A percentile compares a stretch with the other conserved stretches of the same genome.
These are phyloP conservation scores for Lasiosphaeris hirsuta DNA, from an alignment of 495 filamentous ascomycete genomes.

Conservation along the genomic window DNA sequence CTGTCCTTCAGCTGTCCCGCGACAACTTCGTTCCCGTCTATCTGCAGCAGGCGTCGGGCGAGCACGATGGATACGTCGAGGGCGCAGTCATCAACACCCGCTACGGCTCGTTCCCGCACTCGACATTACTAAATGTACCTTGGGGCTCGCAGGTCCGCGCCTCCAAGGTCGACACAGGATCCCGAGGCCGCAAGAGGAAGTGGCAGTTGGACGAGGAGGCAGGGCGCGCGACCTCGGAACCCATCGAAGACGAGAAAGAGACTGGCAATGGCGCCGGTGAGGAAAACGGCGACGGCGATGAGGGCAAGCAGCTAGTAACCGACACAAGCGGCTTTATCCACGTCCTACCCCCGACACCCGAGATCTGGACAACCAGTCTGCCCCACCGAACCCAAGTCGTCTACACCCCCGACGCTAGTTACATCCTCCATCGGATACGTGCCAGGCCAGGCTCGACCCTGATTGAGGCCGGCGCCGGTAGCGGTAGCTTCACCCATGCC, in stretches of 20 bases:
- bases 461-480: constrained; percentile 93
- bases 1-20: constrained; percentile 79
- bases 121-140: constrained; percentile 71
- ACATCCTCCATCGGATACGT: constrained; percentile 82
- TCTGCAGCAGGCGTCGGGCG: constrained; percentile 57
- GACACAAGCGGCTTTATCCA: constrained; percentile 85
- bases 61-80: constrained; percentile 69
- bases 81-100: constrained; percentile 87
- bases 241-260: constrained; percentile 28
- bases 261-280: constrained; percentile 21
- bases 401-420: constrained; percentile 96
- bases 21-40: constrained; percentile 75
- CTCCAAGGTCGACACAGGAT: constrained; percentile 85
- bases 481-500: constrained; percentile 93
- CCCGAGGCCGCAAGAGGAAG: constrained; percentile 59
- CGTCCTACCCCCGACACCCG: constrained; percentile 84
- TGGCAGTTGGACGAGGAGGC: constrained; percentile 55
- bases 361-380: constrained; percentile 85
- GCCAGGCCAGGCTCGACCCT: constrained; percentile 74
- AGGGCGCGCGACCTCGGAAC: constrained; percentile 23
- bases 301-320: constrained; percentile 45
- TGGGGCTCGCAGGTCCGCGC: constrained; percentile 92
- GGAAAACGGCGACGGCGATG: constrained; percentile 14
- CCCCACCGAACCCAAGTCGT: constrained; percentile 97
- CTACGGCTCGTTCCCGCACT: constrained; percentile 93